Evolutionary conservation across 768 basidiomycete genomes (phyloP).

Genomic region (Tremella mesenterica): DNA sequence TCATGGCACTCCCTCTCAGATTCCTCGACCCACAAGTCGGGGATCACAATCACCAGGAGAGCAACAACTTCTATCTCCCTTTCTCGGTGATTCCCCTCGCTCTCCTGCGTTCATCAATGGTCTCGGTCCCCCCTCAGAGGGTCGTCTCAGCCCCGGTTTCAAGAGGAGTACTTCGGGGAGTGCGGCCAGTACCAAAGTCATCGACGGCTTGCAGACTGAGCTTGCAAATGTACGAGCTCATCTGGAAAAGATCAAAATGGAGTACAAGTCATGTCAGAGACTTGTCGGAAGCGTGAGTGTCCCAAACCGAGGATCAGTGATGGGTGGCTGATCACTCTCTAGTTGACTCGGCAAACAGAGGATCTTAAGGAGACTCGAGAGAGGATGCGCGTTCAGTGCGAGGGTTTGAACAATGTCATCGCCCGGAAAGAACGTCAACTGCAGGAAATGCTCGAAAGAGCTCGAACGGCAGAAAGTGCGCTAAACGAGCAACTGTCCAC

Average conservation of each 20-base stretch:
- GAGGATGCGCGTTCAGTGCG: conserved; percentile 35
- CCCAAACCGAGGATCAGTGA: background rate
- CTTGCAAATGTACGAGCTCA: conserved; percentile 23
- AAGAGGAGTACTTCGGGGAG: conserved; percentile 10
- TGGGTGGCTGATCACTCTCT: background rate
- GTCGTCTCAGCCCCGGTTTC: conserved; percentile 9
- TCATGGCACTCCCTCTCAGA: conserved; percentile 3
- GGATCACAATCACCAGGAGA: background rate
- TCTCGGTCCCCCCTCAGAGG: conserved; percentile 12
- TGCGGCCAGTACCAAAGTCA: conserved; percentile 32
- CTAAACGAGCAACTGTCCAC: conserved; percentile 20
- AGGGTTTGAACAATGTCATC: conserved; percentile 39
- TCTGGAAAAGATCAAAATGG: conserved; percentile 31
- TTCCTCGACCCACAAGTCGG: conserved; percentile 1
- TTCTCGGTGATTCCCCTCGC: conserved; percentile 21
- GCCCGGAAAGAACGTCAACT: conserved; percentile 37
- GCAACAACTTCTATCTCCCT: conserved; percentile 19
- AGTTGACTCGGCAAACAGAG: conserved; percentile 40
- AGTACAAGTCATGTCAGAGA: conserved; percentile 21
- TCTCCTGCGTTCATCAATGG: conserved; percentile 8
- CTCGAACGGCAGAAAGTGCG: conserved; percentile 37
- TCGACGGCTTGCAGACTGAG: conserved; percentile 37
- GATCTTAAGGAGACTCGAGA: conserved; percentile 43
- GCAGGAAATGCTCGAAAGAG: conserved; percentile 41
- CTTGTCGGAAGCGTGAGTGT: conserved; percentile 25